A percentile compares a stretch with the other conserved stretches of the same genome.
phyloP scores from a whole-genome alignment of 768 basidiomycete genomes.

The Hygrophorus pudorinus region DNA sequence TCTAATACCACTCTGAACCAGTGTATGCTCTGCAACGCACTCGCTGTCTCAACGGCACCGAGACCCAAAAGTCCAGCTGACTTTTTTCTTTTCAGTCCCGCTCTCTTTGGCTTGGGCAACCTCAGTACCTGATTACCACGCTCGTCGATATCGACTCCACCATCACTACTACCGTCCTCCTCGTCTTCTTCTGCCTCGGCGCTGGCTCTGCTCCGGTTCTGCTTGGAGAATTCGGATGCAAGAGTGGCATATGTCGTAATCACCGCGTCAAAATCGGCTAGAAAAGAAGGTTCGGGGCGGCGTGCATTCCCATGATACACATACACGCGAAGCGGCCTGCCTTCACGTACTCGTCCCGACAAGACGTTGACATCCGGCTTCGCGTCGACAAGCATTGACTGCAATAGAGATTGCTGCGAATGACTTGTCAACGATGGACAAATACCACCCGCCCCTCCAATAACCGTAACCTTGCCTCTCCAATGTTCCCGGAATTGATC shows the following conservation, averaged over 20 bases:
- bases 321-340: conserved; percentile 69
- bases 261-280: conserved; percentile 93
- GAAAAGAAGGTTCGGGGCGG: conserved; percentile 72
- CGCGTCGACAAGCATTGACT: conserved; percentile 21
- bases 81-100: conserved; percentile 59
- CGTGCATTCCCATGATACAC: conserved; percentile 93
- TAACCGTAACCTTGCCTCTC: conserved; percentile 76
- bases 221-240: conserved; percentile 91
- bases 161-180: conserved; percentile 55
- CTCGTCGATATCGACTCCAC: conserved; percentile 57
- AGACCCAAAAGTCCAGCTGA: conserved; percentile 23
- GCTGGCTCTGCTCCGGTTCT: conserved; percentile 52
- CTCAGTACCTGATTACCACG: conserved; percentile 53
- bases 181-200: conserved; percentile 61
- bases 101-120: conserved; percentile 57
- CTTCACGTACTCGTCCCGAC: conserved; percentile 29
- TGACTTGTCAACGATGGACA: conserved; percentile 23
- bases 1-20: conserved; percentile 96
- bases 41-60: conserved; percentile 38
- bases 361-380: conserved; percentile 20
- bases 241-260: conserved; percentile 96
- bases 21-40: conserved; percentile 86
- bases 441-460: conserved; percentile 59
- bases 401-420: conserved; percentile 25
- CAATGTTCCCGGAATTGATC: conserved; percentile 97